Conservation (phyloP, 225 moss, liverwort and hornwort genomes). For the Anthoceros angustus region DNA sequence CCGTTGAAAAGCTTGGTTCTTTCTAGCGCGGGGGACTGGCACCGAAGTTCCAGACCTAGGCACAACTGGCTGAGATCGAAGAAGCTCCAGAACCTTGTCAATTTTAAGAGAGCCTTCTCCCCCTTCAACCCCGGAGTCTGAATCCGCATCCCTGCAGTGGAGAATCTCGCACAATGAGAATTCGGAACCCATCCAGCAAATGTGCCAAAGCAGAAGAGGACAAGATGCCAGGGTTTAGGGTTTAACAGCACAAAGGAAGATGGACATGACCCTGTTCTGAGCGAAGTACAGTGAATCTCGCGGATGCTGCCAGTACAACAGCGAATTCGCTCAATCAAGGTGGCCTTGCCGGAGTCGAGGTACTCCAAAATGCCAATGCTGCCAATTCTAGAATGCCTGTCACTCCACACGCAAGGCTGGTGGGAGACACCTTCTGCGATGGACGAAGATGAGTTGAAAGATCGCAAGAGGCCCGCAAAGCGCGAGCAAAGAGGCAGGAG, state of each 20-base stretch:
- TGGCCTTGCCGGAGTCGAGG: slow-evolving; percentile 91
- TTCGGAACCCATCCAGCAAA: too few relatives aligned
- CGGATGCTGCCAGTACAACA: slow-evolving; percentile 88
- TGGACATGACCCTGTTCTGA: too few relatives aligned
- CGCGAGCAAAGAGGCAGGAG: neutral
- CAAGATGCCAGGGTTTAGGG: too few relatives aligned
- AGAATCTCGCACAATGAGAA: too few relatives aligned
- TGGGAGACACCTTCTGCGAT: too few relatives aligned
- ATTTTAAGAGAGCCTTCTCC: neutral
- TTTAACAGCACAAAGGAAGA: too few relatives aligned
- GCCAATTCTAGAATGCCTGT: slow-evolving; percentile 26
- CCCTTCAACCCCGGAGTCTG: neutral
- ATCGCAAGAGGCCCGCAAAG: neutral
- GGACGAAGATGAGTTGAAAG: too few relatives aligned
- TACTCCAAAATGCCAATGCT: slow-evolving; percentile 95
- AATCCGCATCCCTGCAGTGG: too few relatives aligned
- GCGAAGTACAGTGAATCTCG: slow-evolving; percentile 45
- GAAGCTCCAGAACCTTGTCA: neutral
- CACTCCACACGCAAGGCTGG: too few relatives aligned
- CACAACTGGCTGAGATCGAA: neutral
- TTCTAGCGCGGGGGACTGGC: neutral
- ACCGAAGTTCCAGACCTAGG: neutral
- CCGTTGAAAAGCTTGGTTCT: slow-evolving; percentile 10
- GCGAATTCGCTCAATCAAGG: slow-evolving; percentile 79
- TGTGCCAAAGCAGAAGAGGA: too few relatives aligned